Evolutionary conservation across 1,284 basidiomycete genomes (phyloP), one percentile per base, ranked within the genome.

Genomic region (Athelia psychrophila): DNA sequence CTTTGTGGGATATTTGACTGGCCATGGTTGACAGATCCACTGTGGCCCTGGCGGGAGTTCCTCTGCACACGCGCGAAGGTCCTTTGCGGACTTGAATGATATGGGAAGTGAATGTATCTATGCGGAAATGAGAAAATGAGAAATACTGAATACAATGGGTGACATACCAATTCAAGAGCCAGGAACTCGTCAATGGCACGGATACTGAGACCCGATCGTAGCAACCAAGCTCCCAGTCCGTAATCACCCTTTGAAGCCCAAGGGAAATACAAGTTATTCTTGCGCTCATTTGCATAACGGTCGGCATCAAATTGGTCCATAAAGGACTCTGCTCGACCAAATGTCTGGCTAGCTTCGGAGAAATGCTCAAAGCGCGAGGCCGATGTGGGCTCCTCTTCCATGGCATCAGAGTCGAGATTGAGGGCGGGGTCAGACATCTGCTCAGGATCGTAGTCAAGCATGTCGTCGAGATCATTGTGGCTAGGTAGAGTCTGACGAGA

Each of bases 181-280:
- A 64, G 51, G 50, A 68, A 65, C 5, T 59, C 33, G 45, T 70
- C 57, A 10, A 65, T 61, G 2, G 51, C 50, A 1, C 48, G 45
- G 60, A 65, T 62, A 24, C 63, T 66, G 4, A 71, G 50, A 16
- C 44, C 36, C 12, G 63, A 64, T 1, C 49, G 51, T 3, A 62
- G 48, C 1, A 70, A 51, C 51, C 60, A 70, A 3, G 46, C 57
- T 1, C 56, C 64, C 4, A 67, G 20, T 44, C 66, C 57, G 67
- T 67, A 70, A 44, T 71, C 68, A 5, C 54, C 53, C n/a, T 47
- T 27, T 1, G 54, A 56, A 2, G 60, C 49, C 53, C 69, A 70
- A 15, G 66, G 67, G 51, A 69, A 68, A 48, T 64, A 69, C 1
- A 61, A 42, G 48, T 64, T 61, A 1, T 47, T 10, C 25, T 50